Conservation (phyloP, 1,284 basidiomycete species). For the Apiotrichum gracile region DNA sequence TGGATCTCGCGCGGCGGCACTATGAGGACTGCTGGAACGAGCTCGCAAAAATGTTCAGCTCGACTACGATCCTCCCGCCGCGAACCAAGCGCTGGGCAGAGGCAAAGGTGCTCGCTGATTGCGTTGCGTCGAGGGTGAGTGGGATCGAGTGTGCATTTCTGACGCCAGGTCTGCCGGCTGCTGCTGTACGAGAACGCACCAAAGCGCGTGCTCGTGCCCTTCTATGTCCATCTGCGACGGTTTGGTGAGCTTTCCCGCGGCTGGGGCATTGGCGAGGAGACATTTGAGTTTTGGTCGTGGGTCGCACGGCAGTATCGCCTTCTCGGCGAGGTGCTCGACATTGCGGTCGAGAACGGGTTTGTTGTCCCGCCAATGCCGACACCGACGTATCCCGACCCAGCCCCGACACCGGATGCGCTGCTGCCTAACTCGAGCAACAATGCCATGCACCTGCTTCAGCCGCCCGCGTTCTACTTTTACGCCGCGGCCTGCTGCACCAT, state of each 20-base stretch:
- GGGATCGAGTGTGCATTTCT: neutral
- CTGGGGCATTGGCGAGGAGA: constrained; percentile 96
- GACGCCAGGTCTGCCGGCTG: constrained; percentile 68
- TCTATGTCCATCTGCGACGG: constrained; percentile 73
- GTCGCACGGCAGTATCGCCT: constrained; percentile 86
- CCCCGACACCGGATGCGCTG: constrained; percentile 28
- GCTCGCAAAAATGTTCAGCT: constrained; percentile 77
- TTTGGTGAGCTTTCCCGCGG: constrained; percentile 83
- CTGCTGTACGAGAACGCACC: constrained; percentile 83
- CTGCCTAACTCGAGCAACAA: constrained; percentile 37
- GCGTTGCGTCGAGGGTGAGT: constrained; percentile 74
- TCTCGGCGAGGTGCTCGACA: constrained; percentile 78
- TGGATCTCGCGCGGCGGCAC: constrained; percentile 84
- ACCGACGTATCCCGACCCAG: constrained; percentile 24
- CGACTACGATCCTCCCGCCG: constrained; percentile 75
- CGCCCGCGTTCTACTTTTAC: constrained; percentile 86
- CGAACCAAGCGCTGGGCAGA: constrained; percentile 97
- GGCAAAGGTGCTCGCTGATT: constrained; percentile 91
- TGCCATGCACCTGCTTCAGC: constrained; percentile 60
- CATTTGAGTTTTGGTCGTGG: constrained; percentile 97
- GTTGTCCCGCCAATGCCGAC: constrained; percentile 5
- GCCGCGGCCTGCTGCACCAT: constrained; percentile 78
- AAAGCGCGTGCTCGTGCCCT: constrained; percentile 67
- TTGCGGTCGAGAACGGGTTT: constrained; percentile 61
- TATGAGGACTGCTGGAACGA: constrained; percentile 85